Evolutionary conservation across 441 rosid species (phyloP), one percentile per base, ranked within the genome.

Genomic region (Populus tomentosa): DNA sequence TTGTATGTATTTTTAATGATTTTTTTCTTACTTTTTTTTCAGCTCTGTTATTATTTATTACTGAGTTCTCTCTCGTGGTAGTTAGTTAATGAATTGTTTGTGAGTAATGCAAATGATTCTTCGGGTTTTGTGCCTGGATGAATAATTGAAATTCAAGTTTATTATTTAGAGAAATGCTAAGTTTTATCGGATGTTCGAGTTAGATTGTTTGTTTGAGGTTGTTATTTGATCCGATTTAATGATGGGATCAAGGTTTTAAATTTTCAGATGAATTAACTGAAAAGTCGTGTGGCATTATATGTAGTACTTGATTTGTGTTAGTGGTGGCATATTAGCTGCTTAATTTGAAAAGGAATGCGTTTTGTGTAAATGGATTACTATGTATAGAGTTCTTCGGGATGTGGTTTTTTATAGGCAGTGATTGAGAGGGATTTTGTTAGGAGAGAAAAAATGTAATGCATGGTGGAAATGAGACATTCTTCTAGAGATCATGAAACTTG

Each of bases 1-100:
- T 95, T 75, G 99, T 95, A 84, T 76, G 95, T 76, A 82, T 67
- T 69, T 56, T 73, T 67, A 28, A 28, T 11, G 56, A 4, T 6
- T 53, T 30, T n/a, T 69, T 11, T 28, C 28, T n/a, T 2, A 26
- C 9, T 28, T 2, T 28, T 28, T 68, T 56, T 56, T 21, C 46
- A 5, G 46, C 20, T 67, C 36, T 50, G 13, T 56, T 6, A 4
- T 10, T 56, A 5, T 13, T 10, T 21, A n/a, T 38, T 50, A 50
- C 32, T 26, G 18, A 24, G 3, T 64, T 2, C 16, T 62, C 21
- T 64, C 30, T 64, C 33, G 8, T 53, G n/a, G n/a, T 53, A 14
- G 61, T 53, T 53, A 5, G 61, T 28, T 18, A 18, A 16, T 18
- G n/a, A 16, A 50, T 5, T 53, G n/a, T 5, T 46, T 16, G 8